Evolutionary conservation across 495 filamentous ascomycete genomes (phyloP), one percentile per base, ranked within the genome.

Genomic region (Penicillium pancosmium): DNA sequence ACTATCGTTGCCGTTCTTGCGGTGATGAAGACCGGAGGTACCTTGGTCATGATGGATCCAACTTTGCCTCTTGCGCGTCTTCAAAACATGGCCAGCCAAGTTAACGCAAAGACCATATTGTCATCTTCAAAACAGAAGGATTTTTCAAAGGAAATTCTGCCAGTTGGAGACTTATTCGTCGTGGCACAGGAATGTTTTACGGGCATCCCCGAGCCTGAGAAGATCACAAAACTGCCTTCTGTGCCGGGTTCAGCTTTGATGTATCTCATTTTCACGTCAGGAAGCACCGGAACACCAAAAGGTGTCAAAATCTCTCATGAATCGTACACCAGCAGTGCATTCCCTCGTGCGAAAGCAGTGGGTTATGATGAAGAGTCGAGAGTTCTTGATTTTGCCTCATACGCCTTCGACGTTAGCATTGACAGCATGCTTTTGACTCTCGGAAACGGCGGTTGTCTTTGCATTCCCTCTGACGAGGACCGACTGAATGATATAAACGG

Each of bases 211-310:
- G 27, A 27, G 0, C 52, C 62, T 0, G 51, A 57, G 10, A 27
- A 49, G 1, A 43, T 61, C 13, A 41, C 61, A 2, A 27, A 54
- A 3, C 38, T 75, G 15, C 61, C 69, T 1, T 11, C 58, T 8
- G 72, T 77, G 8, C 69, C 74, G 1, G 36, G 70, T 13, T 65
- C 62, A 9, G 56, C 73, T 7, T 59, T 73, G 5, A 72, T 75
- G 65, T 81, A 75, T 57, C 62, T 77, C 15, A 77, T 84, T 19
- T 84, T 82, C 60, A 84, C 81, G 6, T 81, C 78, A 19, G 82
- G 82, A 7, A 79, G 74, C n/a, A 84, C 81, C 2, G 80, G 80
- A 5, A 80, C 71, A n/a, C 81, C 81, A 0, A 84, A 84, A 61
- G 84, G 82, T 23, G 79, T 85, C 27, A 74, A 78, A 7, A 72